phyloP scores from a whole-genome alignment of 257 asterid genomes.

The Primulina tabacum region DNA sequence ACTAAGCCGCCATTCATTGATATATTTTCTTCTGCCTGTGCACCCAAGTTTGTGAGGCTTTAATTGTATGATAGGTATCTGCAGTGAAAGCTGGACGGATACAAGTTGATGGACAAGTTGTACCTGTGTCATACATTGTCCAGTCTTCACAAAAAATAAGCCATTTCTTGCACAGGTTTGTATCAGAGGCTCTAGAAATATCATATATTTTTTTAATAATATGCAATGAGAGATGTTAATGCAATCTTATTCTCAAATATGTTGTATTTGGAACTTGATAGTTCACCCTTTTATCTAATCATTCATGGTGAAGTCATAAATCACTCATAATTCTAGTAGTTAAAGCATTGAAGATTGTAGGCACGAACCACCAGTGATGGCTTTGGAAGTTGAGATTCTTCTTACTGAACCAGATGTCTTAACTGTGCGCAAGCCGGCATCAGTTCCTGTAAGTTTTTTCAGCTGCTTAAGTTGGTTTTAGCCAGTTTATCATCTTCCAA shows the following conservation, averaged over 20 bases:
- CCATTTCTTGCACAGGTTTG: conserved; percentile 92
- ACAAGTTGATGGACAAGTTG: conserved; percentile 79
- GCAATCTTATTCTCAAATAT: not conserved
- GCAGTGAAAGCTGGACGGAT: conserved; percentile 90
- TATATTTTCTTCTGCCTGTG: not conserved
- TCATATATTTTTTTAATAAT: not conserved
- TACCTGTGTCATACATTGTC: conserved; percentile 66
- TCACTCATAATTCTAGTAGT: conserved; percentile 33
- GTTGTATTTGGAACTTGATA: not conserved
- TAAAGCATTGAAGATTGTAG: conserved; percentile 68
- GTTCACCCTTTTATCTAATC: conserved; percentile 11
- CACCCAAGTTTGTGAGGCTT: conserved; percentile 16
- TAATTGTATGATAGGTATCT: conserved; percentile 48
- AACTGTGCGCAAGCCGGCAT: conserved; percentile 88
- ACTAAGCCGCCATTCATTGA: not conserved
- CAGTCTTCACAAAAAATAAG: conserved; percentile 81
- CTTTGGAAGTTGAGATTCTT: conserved; percentile 69
- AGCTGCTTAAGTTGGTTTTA: conserved; percentile 13
- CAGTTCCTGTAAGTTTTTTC: conserved; percentile 81
- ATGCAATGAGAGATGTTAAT: not conserved
- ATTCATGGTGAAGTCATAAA: conserved; percentile 21
- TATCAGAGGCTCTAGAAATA: not conserved
- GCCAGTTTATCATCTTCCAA: conserved; percentile 6
- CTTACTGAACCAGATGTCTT: conserved; percentile 70
- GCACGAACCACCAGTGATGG: conserved; percentile 99